A percentile compares a stretch with the other conserved stretches of the same genome.
phyloP scores from a whole-genome alignment of 192 early-diverging fungal species.

The Chytriomyces sp. region DNA sequence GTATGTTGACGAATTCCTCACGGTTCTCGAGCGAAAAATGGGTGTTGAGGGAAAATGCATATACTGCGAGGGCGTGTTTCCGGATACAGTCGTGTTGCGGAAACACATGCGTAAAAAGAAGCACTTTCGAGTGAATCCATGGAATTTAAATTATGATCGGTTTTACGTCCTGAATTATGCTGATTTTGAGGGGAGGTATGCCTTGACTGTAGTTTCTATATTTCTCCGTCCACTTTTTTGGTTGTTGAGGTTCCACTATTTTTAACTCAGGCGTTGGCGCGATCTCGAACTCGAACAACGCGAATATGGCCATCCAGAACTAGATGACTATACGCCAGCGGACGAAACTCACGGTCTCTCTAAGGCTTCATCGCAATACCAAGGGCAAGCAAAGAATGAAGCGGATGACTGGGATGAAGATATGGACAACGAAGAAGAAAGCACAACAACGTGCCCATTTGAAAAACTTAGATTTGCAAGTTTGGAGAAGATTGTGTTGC shows the following conservation, averaged over 20 bases:
- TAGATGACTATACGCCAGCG: too few relatives aligned
- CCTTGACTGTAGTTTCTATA: too few relatives aligned
- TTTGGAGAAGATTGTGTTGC: conserved; percentile 67
- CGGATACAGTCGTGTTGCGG: conserved; percentile 81
- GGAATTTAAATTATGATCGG: conserved; percentile 88
- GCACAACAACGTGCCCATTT: conserved; percentile 76
- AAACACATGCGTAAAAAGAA: conserved; percentile 98
- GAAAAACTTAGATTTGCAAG: conserved; percentile 58
- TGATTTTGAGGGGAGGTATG: conserved; percentile 21
- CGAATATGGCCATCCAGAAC: too few relatives aligned
- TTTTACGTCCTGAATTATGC: conserved; percentile 93
- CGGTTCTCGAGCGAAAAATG: conserved; percentile 26
- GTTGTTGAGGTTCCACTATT: too few relatives aligned
- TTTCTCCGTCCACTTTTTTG: too few relatives aligned
- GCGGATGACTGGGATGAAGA: conserved; percentile 59
- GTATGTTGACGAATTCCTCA: conserved; percentile 31
- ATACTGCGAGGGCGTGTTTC: conserved; percentile 94
- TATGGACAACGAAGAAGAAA: conserved; percentile 55
- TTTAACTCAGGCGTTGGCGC: too few relatives aligned
- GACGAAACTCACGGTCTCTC: too few relatives aligned
- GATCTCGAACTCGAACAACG: too few relatives aligned
- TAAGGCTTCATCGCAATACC: too few relatives aligned
- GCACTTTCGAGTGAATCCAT: conserved; percentile 92
- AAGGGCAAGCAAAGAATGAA: not conserved
- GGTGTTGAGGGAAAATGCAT: conserved; percentile 66